Base-by-base conservation (phyloP, 2,329 filamentous ascomycete species). In the Trichoderma lentiforme region DNA sequence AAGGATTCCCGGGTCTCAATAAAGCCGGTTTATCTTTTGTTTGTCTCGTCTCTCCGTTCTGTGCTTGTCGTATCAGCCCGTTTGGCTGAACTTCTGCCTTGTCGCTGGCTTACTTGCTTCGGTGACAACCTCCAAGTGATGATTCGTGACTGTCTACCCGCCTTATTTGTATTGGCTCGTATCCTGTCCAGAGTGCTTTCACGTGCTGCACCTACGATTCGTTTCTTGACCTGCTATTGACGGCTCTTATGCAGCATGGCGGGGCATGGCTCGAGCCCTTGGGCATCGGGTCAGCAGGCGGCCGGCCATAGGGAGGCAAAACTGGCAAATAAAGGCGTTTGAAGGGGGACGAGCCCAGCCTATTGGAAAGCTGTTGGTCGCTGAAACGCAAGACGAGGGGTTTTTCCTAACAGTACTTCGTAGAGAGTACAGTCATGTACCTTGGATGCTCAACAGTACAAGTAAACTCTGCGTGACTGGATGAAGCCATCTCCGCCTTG, bases 281-380 rank as follows among this genome's bases (percentile, higher is more conserved):
- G 39, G 67, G 57, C 67, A 53, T 51, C 66, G 66, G 66, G 66
- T 69, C 66, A 69, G 56, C 66, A 66, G 63, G 30, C 63, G 30
- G 63, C 43, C 47, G 53, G n/a, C 18, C 43, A 43, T n/a, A n/a
- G 15, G 39, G 39, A 39, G 62, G 18, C 11, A 30, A 24, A n/a
- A 32, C 56, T 61, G 34, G 14, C 26, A 43, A 58, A 21, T 12
- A 21, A 32, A 58, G 36, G 34, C 18, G 34, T 28, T 56, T 32
- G 36, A 32, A 47, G 26, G 18, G 34, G 65, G 24, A 36, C 12
- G 8, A 51, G 9, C 4, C 26, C 62, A 64, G 39, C 24, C 18
- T 43, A 28, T 24, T 43, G 21, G 60, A 8, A 9, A 39, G 24
- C 34, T 28, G 24, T 32, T 39, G 21, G 51, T 1, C 43, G 43